Percentiles rank a stretch among this genome's conserved stretches.
These are phyloP conservation scores for Epicoccum nigrum DNA, from an alignment of 2,329 filamentous ascomycete species.

Conservation along the genomic window DNA sequence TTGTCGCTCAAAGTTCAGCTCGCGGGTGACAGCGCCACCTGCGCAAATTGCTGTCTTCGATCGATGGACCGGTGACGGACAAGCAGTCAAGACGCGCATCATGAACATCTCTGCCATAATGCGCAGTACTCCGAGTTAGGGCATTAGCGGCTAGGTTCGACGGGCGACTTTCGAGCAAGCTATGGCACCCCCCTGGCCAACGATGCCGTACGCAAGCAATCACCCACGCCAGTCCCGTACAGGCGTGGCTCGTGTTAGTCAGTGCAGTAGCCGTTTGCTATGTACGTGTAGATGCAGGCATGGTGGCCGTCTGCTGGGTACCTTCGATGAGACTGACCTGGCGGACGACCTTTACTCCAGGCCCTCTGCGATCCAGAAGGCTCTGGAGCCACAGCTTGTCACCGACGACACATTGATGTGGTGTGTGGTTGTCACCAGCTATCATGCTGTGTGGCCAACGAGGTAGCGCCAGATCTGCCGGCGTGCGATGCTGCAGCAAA, in stretches of 20 bases:
- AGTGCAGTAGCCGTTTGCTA: conserved; percentile 6
- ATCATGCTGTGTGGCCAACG: conserved; percentile 9
- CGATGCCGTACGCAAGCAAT: conserved; percentile 20
- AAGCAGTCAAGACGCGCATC: conserved; percentile 8
- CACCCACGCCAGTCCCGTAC: conserved; percentile 18
- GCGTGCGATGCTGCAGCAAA: conserved; percentile 17
- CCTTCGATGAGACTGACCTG: neutral
- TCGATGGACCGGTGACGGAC: conserved; percentile 10
- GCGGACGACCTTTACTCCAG: neutral
- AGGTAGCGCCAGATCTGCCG: conserved; percentile 15
- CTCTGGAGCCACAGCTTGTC: neutral
- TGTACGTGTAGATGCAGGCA: conserved; percentile 11
- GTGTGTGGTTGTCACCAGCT: conserved; percentile 5
- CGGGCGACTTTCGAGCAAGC: too few relatives aligned
- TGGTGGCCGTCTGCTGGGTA: conserved; percentile 2
- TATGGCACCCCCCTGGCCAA: conserved; percentile 8
- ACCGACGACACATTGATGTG: neutral
- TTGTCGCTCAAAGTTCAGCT: conserved; percentile 25
- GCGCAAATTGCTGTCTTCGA: conserved; percentile 20
- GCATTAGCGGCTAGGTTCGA: conserved; percentile 27
- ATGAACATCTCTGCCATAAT: conserved; percentile 12
- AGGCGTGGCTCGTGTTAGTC: conserved; percentile 10
- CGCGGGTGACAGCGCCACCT: conserved; percentile 25
- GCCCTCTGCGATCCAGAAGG: conserved; percentile 3
- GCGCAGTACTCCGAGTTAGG: conserved; percentile 28